A percentile compares a stretch with the other conserved stretches of the same genome.
These are phyloP conservation scores for Yamagishiella unicocca DNA, from an alignment of 139 green algal species.

Conservation along the genomic window DNA sequence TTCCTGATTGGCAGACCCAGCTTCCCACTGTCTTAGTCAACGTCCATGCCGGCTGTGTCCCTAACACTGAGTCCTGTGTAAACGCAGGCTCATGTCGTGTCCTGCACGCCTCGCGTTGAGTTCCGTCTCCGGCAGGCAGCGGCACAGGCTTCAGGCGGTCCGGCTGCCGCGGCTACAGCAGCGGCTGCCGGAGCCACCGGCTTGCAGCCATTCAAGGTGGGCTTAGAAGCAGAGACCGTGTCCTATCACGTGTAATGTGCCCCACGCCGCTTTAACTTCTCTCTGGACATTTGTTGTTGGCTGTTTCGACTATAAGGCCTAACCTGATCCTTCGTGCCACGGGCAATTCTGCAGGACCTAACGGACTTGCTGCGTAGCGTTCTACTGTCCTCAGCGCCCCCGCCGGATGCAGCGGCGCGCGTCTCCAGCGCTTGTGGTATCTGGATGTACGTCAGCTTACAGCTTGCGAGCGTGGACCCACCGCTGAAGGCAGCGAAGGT, in stretches of 20 bases:
- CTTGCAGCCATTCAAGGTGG: slow-evolving; percentile 37
- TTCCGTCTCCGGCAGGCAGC: slow-evolving; percentile 15
- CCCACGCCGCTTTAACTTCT: background rate
- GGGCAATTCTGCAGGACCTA: slow-evolving; percentile 9
- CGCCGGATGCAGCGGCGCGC: background rate
- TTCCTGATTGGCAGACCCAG: too few relatives aligned
- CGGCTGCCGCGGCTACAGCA: background rate
- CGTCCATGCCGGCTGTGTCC: too few relatives aligned
- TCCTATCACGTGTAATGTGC: background rate
- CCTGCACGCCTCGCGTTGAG: slow-evolving; percentile 12
- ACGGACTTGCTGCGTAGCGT: slow-evolving; percentile 38
- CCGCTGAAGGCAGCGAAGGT: slow-evolving; percentile 31
- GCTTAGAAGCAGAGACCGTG: too few relatives aligned
- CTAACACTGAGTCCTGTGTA: too few relatives aligned
- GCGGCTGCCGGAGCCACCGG: background rate
- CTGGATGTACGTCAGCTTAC: slow-evolving; percentile 33
- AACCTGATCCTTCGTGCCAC: background rate
- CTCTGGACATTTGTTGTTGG: background rate
- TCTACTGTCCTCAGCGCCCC: background rate
- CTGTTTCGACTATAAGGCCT: too few relatives aligned
- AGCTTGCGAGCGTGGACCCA: slow-evolving; percentile 29
- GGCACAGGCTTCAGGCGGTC: background rate
- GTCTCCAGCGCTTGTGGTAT: slow-evolving; percentile 37
- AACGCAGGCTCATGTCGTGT: slow-evolving; percentile 7
- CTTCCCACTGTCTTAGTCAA: too few relatives aligned